Conservation (phyloP, 2,329 filamentous ascomycete genomes). For the Byssothecium circinans region DNA sequence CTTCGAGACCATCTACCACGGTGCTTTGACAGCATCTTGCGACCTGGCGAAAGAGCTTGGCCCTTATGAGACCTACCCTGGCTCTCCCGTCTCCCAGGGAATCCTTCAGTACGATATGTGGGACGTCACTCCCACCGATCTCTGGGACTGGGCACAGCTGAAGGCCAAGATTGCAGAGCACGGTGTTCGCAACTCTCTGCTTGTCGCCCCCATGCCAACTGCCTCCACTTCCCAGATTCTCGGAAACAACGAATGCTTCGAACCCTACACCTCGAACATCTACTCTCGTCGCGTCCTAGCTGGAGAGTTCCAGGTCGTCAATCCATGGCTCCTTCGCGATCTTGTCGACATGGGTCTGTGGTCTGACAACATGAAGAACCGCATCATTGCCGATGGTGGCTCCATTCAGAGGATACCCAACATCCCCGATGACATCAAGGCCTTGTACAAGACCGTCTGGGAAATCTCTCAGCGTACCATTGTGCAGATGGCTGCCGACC, state of each 20-base stretch:
- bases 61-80: constrained; percentile 85
- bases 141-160: constrained; percentile 93
- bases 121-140: constrained; percentile 86
- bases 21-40: constrained; percentile 83
- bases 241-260: constrained; percentile 99
- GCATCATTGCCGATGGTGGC: constrained; percentile 95
- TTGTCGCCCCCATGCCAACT: constrained; percentile 97
- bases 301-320: constrained; percentile 98
- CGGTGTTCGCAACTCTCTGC: constrained; percentile 91
- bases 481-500: constrained; percentile 96
- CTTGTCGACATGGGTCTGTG: constrained; percentile 96
- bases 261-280: constrained; percentile 99
- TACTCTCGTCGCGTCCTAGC: constrained; percentile 97
- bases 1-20: constrained; percentile 99
- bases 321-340: constrained; percentile 97
- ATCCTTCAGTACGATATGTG: constrained; percentile 99
- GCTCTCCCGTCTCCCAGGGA: constrained; percentile 90
- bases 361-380: constrained; percentile 99
- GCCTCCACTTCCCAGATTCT: constrained; percentile 97
- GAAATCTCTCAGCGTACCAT: constrained; percentile 96
- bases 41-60: constrained; percentile 83
- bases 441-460: constrained; percentile 99
- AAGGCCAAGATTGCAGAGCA: constrained; percentile 91
- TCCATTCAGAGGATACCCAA: constrained; percentile 97
- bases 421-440: constrained; percentile 93